A percentile compares a stretch with the other conserved stretches of the same genome.
phyloP scores from a whole-genome alignment of 2,329 filamentous ascomycete species.

The Penicillium freii region DNA sequence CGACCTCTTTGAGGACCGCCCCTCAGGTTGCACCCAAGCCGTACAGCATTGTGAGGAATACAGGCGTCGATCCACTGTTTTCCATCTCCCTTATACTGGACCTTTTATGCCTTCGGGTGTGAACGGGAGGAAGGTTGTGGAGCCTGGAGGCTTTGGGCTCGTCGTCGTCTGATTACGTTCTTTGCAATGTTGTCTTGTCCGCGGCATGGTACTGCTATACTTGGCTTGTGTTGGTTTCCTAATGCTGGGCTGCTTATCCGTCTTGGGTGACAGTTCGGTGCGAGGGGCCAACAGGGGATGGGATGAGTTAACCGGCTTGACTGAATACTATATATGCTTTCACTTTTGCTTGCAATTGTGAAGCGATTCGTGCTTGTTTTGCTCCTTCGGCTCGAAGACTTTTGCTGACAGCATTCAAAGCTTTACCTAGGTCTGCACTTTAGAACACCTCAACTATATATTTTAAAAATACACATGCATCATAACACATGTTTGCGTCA shows the following conservation, averaged over 20 bases:
- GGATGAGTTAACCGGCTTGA: constrained; percentile 45
- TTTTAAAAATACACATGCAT: not conserved
- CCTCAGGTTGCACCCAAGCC: constrained; percentile 31
- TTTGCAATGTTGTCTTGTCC: constrained; percentile 19
- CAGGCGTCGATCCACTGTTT: constrained; percentile 26
- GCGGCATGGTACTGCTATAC: constrained; percentile 24
- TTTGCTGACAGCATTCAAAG: constrained; percentile 19
- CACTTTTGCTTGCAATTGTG: constrained; percentile 16
- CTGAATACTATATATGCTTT: constrained; percentile 30
- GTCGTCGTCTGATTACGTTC: constrained; percentile 25
- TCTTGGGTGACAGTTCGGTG: constrained; percentile 38
- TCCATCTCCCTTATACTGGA: constrained; percentile 48
- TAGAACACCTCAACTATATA: not conserved
- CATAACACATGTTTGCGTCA: not conserved
- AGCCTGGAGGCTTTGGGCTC: constrained; percentile 28
- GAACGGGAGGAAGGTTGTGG: constrained; percentile 47
- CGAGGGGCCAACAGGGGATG: constrained; percentile 39
- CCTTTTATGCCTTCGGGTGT: constrained; percentile 27
- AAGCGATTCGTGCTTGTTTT: not conserved
- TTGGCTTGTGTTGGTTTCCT: constrained; percentile 37
- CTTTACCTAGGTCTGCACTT: not conserved
- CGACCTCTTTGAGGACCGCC: constrained; percentile 47
- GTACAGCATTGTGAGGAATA: constrained; percentile 17
- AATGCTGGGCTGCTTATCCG: constrained; percentile 33
- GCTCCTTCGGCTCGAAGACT: constrained; percentile 4